These are phyloP conservation scores for Hypocrella siamensis DNA, from an alignment of 2,329 filamentous ascomycete genomes.

Conservation along the genomic window DNA sequence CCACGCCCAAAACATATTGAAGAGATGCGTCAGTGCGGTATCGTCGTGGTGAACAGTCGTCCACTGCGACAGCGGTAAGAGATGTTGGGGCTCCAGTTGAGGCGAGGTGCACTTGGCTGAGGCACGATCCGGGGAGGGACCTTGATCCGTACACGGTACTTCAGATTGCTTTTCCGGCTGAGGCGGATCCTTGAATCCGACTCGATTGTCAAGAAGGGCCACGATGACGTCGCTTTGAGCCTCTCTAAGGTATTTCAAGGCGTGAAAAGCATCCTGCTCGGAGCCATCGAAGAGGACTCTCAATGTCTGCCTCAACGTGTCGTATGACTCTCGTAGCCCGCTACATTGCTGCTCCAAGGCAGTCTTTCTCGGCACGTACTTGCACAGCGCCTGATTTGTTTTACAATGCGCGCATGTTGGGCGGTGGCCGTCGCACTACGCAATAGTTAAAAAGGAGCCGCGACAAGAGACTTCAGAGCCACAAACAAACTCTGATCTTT, in stretches of 20 bases:
- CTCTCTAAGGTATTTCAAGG: neutral
- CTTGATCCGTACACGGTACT: neutral
- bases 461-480: neutral
- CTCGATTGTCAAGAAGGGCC: neutral
- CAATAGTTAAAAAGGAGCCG: neutral
- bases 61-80: conserved; percentile 9
- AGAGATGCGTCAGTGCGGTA: conserved; percentile 5
- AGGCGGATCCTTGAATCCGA: neutral
- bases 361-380: neutral
- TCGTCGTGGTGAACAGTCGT: conserved; percentile 6
- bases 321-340: conserved; percentile 1
- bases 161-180: neutral
- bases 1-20: conserved; percentile 11
- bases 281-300: neutral
- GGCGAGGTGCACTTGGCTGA: neutral
- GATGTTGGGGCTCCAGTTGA: neutral
- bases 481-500: conserved; percentile 2
- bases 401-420: conserved; percentile 2
- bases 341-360: neutral
- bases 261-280: neutral
- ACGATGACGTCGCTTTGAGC: neutral
- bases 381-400: neutral
- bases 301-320: neutral
- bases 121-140: neutral
- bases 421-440: conserved; percentile 5